Evolutionary conservation across 345 rosid species (phyloP).

Genomic region (Pistacia atlantica): DNA sequence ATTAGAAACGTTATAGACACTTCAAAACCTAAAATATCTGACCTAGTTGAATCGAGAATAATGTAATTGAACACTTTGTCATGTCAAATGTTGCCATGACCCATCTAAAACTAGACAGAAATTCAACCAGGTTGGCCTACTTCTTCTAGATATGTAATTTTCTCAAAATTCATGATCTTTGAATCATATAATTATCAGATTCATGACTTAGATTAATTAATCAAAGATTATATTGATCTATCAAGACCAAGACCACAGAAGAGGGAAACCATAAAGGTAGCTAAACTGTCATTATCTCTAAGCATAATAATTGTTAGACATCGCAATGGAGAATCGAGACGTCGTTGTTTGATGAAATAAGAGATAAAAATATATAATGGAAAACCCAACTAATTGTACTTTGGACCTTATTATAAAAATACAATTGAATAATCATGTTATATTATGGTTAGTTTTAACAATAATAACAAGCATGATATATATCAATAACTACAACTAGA

Average conservation of each 20-base stretch:
- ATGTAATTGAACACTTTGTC: neutral
- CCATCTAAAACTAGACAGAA: neutral
- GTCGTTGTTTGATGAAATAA: conserved; percentile 16
- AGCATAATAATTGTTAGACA: conserved; percentile 22
- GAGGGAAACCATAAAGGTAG: conserved; percentile 31
- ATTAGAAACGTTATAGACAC: too few species aligned
- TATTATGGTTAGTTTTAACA: conserved; percentile 37
- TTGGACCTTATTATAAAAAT: conserved; percentile 10
- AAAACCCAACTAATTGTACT: conserved; percentile 28
- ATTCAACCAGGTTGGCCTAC: neutral
- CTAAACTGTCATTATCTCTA: conserved; percentile 35
- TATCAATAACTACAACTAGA: conserved; percentile 17
- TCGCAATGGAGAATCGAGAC: conserved; percentile 22
- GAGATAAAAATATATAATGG: neutral
- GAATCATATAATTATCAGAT: neutral
- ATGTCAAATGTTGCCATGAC: neutral
- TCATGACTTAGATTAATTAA: neutral
- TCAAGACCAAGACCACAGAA: neutral
- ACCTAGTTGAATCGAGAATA: too few species aligned
- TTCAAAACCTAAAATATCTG: too few species aligned
- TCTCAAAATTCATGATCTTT: neutral
- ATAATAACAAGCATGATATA: conserved; percentile 5
- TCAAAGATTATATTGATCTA: too few species aligned
- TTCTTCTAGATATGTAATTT: neutral
- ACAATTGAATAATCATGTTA: conserved; percentile 13